These are phyloP conservation scores for Microbotryum violaceum DNA, from an alignment of 1,284 basidiomycete genomes.

Conservation along the genomic window DNA sequence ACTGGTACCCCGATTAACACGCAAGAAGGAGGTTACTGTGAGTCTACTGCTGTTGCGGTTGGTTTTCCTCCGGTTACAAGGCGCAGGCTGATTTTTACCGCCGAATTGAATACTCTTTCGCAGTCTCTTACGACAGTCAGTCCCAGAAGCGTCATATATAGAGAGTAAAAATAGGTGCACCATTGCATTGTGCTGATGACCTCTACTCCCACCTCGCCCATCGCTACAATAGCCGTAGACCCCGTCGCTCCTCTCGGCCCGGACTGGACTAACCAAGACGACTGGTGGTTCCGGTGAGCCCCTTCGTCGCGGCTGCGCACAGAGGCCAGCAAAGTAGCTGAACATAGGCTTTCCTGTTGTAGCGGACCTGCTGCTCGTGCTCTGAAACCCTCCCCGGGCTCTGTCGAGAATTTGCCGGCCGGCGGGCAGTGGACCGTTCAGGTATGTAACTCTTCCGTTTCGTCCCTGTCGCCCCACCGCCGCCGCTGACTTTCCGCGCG, in stretches of 20 bases:
- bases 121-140: too few relatives aligned
- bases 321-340: too few relatives aligned
- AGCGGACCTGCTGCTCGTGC: conserved; percentile 1
- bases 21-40: too few relatives aligned
- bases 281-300: background rate
- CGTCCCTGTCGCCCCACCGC: background rate
- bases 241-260: background rate
- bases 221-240: background rate
- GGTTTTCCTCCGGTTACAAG: too few relatives aligned
- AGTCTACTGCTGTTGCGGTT: too few relatives aligned
- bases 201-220: background rate
- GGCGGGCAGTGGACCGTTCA: background rate
- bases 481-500: background rate
- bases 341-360: too few relatives aligned
- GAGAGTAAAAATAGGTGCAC: background rate
- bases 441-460: background rate
- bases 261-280: background rate
- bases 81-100: too few relatives aligned
- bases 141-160: too few relatives aligned
- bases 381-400: background rate
- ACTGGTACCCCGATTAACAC: too few relatives aligned
- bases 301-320: too few relatives aligned
- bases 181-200: background rate
- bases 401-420: conserved; percentile 3
- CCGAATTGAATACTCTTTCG: too few relatives aligned